Evolutionary conservation across 2,329 filamentous ascomycete species (phyloP).

Genomic region (Biscogniauxia marginata): DNA sequence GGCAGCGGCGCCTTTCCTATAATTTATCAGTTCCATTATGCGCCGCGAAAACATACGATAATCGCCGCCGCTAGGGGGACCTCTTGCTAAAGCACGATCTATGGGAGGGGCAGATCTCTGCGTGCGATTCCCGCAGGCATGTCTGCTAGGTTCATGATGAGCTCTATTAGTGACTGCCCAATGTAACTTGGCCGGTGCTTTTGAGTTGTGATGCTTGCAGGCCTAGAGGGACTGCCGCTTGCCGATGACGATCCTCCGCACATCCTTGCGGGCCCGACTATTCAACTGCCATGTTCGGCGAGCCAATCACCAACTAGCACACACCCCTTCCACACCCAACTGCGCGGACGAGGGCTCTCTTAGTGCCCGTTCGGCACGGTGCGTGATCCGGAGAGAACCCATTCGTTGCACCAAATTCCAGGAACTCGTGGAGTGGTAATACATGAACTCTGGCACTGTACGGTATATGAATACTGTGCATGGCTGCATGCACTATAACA

Average conservation of each 20-base stretch:
- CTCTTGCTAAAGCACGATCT: not conserved
- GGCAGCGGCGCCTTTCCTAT: slow-evolving; percentile 12
- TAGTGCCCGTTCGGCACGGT: slow-evolving; percentile 29
- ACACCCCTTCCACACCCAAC: slow-evolving; percentile 6
- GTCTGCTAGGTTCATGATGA: not conserved
- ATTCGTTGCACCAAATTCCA: not conserved
- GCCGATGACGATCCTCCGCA: slow-evolving; percentile 27
- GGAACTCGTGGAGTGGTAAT: not conserved
- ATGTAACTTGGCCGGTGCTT: not conserved
- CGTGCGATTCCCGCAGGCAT: not conserved
- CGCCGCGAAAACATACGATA: not conserved
- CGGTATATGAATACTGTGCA: not conserved
- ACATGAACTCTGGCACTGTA: not conserved
- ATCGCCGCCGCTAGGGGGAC: not conserved
- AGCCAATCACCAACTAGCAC: slow-evolving; percentile 28
- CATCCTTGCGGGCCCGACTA: slow-evolving; percentile 1
- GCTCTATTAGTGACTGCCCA: slow-evolving; percentile 9
- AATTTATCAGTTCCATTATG: slow-evolving; percentile 8
- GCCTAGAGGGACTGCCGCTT: slow-evolving; percentile 18
- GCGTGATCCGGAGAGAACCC: slow-evolving; percentile 15
- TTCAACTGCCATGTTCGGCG: slow-evolving; percentile 19
- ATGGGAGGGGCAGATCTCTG: not conserved
- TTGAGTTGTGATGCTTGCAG: not conserved
- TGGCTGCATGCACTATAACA: not conserved
- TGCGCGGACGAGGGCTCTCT: slow-evolving; percentile 16